Conservation (phyloP, 495 filamentous ascomycete genomes). For the Alectoria sarmentosa region DNA sequence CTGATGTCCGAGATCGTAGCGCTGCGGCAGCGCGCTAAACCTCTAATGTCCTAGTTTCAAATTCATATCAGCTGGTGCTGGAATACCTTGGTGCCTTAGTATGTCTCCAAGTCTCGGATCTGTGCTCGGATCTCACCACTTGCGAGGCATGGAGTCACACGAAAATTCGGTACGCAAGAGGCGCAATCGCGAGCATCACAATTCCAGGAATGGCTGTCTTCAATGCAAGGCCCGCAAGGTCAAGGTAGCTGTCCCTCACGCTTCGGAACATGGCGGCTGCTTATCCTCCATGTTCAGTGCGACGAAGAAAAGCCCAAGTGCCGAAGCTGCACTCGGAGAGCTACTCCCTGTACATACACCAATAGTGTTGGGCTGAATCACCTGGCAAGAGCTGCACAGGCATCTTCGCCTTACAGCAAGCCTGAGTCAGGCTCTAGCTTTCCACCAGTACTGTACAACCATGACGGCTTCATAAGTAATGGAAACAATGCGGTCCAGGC, state of each 20-base stretch:
- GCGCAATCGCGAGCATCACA: constrained; percentile 37
- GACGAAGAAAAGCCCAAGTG: constrained; percentile 42
- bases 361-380: constrained; percentile 28
- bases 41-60: neutral
- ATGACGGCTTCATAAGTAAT: neutral
- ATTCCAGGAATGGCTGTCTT: constrained; percentile 50
- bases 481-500: neutral
- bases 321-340: constrained; percentile 38
- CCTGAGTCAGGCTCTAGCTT: neutral
- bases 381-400: constrained; percentile 23
- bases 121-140: neutral
- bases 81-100: no score
- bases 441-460: neutral
- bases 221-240: constrained; percentile 53
- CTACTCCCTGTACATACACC: constrained; percentile 36
- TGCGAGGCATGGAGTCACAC: constrained; percentile 8
- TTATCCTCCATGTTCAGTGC: constrained; percentile 29
- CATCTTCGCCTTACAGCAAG: constrained; percentile 1
- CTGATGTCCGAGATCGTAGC: neutral
- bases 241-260: constrained; percentile 35
- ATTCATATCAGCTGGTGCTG: neutral
- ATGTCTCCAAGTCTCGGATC: constrained; percentile 2
- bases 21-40: neutral
- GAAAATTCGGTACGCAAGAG: constrained; percentile 11
- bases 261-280: neutral